phyloP scores from a whole-genome alignment of 2,329 filamentous ascomycete genomes.

The Aspergillus brasiliensis region DNA sequence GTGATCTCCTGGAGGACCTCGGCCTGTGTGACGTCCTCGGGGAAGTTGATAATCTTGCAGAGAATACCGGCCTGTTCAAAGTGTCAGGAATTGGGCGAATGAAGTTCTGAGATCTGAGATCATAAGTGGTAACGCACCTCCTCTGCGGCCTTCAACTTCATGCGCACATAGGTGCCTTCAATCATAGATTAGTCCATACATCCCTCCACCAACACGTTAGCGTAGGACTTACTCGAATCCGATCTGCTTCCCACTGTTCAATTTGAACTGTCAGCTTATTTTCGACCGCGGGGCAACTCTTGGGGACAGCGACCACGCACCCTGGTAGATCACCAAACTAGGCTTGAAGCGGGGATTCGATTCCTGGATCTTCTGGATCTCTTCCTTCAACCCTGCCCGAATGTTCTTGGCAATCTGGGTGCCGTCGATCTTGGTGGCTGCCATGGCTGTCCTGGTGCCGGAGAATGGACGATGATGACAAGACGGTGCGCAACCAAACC shows the following conservation, averaged over 20 bases:
- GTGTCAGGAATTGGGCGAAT: conserved; percentile 11
- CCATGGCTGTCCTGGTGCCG: conserved; percentile 66
- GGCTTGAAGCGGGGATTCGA: conserved; percentile 86
- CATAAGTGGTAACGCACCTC: conserved; percentile 63
- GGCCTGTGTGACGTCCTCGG: conserved; percentile 76
- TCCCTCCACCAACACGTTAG: neutral
- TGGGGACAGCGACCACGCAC: conserved; percentile 49
- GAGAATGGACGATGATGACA: conserved; percentile 15
- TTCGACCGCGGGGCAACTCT: neutral
- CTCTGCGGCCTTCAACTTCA: conserved; percentile 96
- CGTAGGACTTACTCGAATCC: conserved; percentile 73
- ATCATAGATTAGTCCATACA: conserved; percentile 26
- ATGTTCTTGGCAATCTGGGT: conserved; percentile 92
- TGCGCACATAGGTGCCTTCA: conserved; percentile 93
- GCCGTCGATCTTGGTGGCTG: conserved; percentile 90
- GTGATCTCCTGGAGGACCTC: conserved; percentile 84
- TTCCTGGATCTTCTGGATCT: conserved; percentile 81
- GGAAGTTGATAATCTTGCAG: conserved; percentile 82
- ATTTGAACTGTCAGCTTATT: conserved; percentile 8
- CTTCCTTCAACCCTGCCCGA: conserved; percentile 74
- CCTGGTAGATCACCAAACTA: conserved; percentile 91
- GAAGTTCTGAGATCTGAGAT: no score
- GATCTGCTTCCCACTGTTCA: conserved; percentile 80
- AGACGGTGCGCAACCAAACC: conserved; percentile 17
- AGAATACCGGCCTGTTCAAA: conserved; percentile 75